Conservation (phyloP, 345 rosid genomes). For the Syzygium jambos region DNA sequence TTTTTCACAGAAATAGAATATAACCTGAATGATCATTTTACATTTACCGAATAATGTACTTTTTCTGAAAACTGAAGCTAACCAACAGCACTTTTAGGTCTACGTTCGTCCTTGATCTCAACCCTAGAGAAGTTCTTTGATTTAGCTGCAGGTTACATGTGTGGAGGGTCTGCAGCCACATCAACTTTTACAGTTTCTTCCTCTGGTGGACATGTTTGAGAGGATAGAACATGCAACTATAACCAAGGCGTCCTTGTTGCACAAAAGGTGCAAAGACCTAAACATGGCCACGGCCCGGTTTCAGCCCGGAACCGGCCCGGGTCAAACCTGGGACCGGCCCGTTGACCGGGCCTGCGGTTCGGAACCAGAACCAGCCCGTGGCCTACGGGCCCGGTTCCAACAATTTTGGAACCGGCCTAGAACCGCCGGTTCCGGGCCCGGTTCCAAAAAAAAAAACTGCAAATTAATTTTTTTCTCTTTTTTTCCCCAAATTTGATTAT, state of each 20-base stretch:
- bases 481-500: too few species aligned
- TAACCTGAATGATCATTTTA: background rate
- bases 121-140: background rate
- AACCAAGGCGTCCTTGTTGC: background rate
- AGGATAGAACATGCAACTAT: background rate
- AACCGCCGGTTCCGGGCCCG: too few species aligned
- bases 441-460: too few species aligned
- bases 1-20: background rate
- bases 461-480: too few species aligned
- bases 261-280: background rate
- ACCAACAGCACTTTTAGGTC: background rate
- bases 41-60: background rate
- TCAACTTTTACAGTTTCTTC: background rate
- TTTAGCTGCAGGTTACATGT: background rate
- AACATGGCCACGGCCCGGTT: too few species aligned
- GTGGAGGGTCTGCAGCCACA: background rate
- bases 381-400: too few species aligned
- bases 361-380: too few species aligned
- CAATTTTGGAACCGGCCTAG: too few species aligned
- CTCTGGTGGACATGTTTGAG: background rate
- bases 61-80: background rate
- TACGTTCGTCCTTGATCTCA: background rate
- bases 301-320: too few species aligned
- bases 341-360: too few species aligned
- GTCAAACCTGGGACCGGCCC: too few species aligned